Evolutionary conservation across 192 early-diverging fungal species (phyloP), one percentile per base, ranked within the genome.

Genomic region (Borealophlyctis nickersoniae): DNA sequence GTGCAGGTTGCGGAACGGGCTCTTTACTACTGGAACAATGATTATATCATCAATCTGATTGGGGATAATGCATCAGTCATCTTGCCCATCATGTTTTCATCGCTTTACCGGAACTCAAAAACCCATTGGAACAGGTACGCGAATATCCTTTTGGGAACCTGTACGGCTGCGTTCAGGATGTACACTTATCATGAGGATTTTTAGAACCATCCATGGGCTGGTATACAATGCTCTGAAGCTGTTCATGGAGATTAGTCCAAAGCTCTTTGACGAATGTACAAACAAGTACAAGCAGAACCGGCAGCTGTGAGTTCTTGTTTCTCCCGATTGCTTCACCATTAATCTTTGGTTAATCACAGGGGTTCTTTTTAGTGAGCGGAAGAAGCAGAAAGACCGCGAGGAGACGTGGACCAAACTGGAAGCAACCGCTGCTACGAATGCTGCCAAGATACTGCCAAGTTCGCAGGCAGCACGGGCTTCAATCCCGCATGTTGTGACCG

Each of bases 1-100:
- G 14, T 33, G 2, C 23, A 92, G 90, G 90, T 98, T n/a, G 95
- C 96, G 33, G 97, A 99, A 79, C 86, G 97, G 66, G 95, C 96
- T 36, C 81, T 99, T 33, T 94, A 91, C 60, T 95, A 92, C 74
- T 99, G 97, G 97, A 96, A 96, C 77, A 99, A 98, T 71, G 93
- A 93, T 71, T 98, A 95, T 67, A 93, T 98, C 77, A 92, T 93
- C 65, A 95, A 88, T 71, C 74, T 99, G 75, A 95, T 99, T 59
- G 86, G 88, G 27, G 94, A 97, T 60, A 95, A 99, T 80, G 90
- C 91, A 27, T 78, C 82, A 39, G 82, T 88, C 30, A 92, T 99
- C 48, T 73, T 99, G 66, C 97, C 97, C 14, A 94, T 99, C 62
- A 89, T 96, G 79, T 96, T 99, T 63, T 85, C 92, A 22, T 87